Evolutionary conservation across 169 alveolate genomes (phyloP).

Genomic region (Plasmodium gaboni): DNA sequence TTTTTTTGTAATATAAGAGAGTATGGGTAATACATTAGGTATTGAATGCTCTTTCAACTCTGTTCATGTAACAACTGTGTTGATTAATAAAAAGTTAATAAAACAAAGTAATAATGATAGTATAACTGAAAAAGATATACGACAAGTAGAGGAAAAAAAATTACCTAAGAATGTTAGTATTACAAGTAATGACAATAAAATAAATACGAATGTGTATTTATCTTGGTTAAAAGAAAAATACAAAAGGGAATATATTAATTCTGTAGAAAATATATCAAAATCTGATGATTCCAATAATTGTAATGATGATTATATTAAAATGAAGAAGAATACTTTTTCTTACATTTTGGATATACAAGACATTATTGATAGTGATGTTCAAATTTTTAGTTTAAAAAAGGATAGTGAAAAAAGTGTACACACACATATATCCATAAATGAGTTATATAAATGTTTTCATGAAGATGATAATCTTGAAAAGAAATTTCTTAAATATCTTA

Average conservation of each 20-base stretch:
- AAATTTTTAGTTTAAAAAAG: neutral
- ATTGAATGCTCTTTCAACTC: constrained; percentile 44
- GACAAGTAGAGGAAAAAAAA: neutral
- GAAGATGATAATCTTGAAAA: constrained; percentile 10
- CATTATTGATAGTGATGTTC: constrained; percentile 17
- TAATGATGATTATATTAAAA: constrained; percentile 1
- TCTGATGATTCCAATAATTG: neutral
- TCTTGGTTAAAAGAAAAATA: too few species aligned
- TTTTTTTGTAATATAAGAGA: too few species aligned
- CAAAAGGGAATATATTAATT: neutral
- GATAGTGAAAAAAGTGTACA: constrained; percentile 14
- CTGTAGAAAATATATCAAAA: neutral
- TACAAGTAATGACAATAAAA: neutral
- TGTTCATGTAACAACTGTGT: constrained; percentile 25
- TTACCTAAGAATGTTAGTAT: neutral
- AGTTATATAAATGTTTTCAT: neutral
- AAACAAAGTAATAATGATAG: neutral
- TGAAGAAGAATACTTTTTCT: constrained; percentile 25
- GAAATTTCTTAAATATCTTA: constrained; percentile 2
- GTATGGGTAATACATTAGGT: constrained; percentile 58
- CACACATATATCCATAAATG: constrained; percentile 2
- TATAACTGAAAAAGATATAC: constrained; percentile 2
- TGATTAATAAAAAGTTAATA: constrained; percentile 22
- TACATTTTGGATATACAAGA: constrained; percentile 20
- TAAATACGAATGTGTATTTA: neutral